Conservation (phyloP, 192 early-diverging fungal species). For the Backusella psychrophila region DNA sequence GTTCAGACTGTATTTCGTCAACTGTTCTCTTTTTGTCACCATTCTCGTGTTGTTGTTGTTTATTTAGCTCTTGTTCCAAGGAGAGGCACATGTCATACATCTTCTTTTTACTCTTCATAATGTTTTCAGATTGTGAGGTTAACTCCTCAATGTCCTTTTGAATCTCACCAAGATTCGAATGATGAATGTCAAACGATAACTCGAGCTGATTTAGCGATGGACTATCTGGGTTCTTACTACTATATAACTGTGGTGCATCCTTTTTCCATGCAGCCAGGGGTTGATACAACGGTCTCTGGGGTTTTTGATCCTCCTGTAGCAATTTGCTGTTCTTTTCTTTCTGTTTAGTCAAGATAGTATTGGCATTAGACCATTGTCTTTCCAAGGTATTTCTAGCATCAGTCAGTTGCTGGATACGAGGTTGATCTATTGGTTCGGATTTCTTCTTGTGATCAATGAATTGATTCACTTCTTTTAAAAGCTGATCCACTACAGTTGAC, state of each 20-base stretch:
- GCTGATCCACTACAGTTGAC: not conserved
- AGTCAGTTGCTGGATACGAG: not conserved
- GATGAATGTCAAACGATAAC: constrained; percentile 49
- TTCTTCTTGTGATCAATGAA: not conserved
- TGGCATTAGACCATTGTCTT: not conserved
- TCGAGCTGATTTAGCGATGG: constrained; percentile 47
- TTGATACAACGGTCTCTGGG: not conserved
- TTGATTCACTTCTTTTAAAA: not conserved
- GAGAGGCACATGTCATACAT: constrained; percentile 43
- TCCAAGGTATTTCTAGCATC: not conserved
- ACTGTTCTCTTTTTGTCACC: not conserved
- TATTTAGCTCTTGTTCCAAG: constrained; percentile 33
- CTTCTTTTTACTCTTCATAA: constrained; percentile 40
- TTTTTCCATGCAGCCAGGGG: not conserved
- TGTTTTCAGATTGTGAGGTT: constrained; percentile 33
- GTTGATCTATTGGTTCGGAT: not conserved
- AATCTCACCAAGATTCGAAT: constrained; percentile 51
- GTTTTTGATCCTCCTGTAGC: not conserved
- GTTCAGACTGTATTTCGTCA: constrained; percentile 30
- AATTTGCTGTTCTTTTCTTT: not conserved
- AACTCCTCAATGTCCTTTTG: constrained; percentile 44
- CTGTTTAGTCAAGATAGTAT: not conserved
- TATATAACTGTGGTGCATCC: not conserved
- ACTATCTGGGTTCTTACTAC: not conserved
- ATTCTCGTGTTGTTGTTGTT: not conserved